phyloP scores from a whole-genome alignment of 2,329 filamentous ascomycete genomes.

The Chalaropsis thielavioides region DNA sequence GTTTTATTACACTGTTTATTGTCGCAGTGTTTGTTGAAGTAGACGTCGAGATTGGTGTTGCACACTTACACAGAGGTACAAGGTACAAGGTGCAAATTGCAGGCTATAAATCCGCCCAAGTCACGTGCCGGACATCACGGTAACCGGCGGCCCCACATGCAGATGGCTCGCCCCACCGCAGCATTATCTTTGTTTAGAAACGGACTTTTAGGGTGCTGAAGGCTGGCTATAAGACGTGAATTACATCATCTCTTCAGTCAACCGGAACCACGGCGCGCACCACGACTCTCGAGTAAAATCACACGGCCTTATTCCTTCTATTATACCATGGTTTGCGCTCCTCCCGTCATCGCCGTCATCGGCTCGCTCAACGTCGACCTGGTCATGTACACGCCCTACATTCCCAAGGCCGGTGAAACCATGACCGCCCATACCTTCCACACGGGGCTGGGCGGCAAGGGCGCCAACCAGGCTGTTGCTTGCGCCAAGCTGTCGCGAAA shows the following conservation, averaged over 20 bases:
- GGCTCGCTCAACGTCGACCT: conserved; percentile 63
- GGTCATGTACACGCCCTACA: conserved; percentile 50
- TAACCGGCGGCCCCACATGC: conserved; percentile 5
- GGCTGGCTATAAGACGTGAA: not conserved
- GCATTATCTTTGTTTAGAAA: not conserved
- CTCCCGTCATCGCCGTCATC: conserved; percentile 45
- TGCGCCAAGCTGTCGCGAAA: conserved; percentile 39
- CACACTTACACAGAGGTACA: not conserved
- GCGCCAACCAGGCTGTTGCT: conserved; percentile 60
- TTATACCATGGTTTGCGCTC: not conserved
- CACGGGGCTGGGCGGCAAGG: conserved; percentile 45
- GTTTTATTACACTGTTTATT: not conserved
- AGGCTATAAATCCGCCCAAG: not conserved
- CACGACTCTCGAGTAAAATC: not conserved
- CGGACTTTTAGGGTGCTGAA: not conserved
- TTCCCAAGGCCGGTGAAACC: conserved; percentile 56
- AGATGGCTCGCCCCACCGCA: not conserved
- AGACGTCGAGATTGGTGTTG: not conserved
- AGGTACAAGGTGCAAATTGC: not conserved
- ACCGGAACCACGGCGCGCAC: too few relatives aligned
- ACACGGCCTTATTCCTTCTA: not conserved
- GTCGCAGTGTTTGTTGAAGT: not conserved
- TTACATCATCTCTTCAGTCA: not conserved
- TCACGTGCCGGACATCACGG: conserved; percentile 1
- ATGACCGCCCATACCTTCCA: conserved; percentile 45